These are phyloP conservation scores for Angomonas deanei DNA, from an alignment of 208 protist species.

Conservation along the genomic window DNA sequence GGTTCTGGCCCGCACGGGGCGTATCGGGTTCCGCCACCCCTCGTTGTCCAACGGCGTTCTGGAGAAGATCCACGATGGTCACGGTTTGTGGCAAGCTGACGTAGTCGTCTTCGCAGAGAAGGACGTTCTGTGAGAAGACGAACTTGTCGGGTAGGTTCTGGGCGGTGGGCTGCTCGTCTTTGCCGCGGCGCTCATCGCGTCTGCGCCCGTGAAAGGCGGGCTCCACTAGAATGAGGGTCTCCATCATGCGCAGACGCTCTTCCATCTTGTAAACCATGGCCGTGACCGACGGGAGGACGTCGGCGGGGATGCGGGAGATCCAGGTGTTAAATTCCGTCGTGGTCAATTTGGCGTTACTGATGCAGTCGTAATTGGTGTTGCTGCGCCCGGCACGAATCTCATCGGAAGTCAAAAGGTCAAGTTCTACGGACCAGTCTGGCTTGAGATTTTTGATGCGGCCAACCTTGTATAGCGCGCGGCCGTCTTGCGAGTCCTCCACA, in stretches of 20 bases:
- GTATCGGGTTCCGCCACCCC: slow-evolving; percentile 84
- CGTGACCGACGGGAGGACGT: slow-evolving; percentile 44
- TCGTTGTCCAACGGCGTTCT: slow-evolving; percentile 76
- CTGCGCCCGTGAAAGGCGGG: slow-evolving; percentile 74
- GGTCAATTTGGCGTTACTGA: slow-evolving; percentile 85
- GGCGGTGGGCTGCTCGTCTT: slow-evolving; percentile 31
- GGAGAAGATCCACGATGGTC: slow-evolving; percentile 83
- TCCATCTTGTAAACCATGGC: slow-evolving; percentile 71
- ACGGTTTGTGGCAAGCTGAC: slow-evolving; percentile 74
- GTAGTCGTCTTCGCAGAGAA: slow-evolving; percentile 82
- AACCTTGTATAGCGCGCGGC: slow-evolving; percentile 86
- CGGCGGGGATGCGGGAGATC: slow-evolving; percentile 55
- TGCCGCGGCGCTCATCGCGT: slow-evolving; percentile 49
- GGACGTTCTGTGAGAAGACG: slow-evolving; percentile 86
- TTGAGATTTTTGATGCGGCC: slow-evolving; percentile 85
- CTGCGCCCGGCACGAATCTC: slow-evolving; percentile 71
- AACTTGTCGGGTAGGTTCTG: slow-evolving; percentile 62
- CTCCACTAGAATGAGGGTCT: slow-evolving; percentile 70
- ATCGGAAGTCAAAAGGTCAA: slow-evolving; percentile 81
- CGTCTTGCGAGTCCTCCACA: slow-evolving; percentile 84
- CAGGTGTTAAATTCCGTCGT: slow-evolving; percentile 70
- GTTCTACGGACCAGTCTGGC: slow-evolving; percentile 87
- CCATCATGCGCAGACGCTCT: slow-evolving; percentile 75
- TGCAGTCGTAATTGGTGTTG: slow-evolving; percentile 91
- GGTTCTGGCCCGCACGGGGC: slow-evolving; percentile 58